Conservation (phyloP, 495 filamentous ascomycete genomes). For the Trichoderma gamsii region DNA sequence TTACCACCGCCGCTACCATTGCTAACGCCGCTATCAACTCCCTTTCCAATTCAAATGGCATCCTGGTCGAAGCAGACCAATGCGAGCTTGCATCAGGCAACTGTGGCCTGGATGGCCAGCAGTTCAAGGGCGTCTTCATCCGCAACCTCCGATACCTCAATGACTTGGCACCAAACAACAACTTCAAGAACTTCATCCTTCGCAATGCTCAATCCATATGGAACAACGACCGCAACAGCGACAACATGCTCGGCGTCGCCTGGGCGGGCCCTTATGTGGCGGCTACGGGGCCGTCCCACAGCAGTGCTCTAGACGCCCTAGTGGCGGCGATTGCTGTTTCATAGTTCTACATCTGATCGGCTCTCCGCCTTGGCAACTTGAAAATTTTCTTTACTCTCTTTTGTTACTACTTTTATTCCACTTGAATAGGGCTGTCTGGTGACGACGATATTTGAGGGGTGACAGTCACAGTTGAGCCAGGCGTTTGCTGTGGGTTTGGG, state of each 20-base stretch:
- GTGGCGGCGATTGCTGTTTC: conserved; percentile 54
- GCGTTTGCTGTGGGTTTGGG: conserved; percentile 11
- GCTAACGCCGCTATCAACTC: conserved; percentile 56
- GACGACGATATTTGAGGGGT: conserved; percentile 1
- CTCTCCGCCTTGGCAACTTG: background rate
- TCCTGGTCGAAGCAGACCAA: conserved; percentile 52
- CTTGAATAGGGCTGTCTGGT: conserved; percentile 7
- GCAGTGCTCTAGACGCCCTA: conserved; percentile 61
- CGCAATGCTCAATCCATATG: conserved; percentile 63
- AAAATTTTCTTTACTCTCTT: background rate
- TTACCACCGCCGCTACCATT: conserved; percentile 54
- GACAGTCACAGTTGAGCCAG: conserved; percentile 8
- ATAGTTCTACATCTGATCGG: conserved; percentile 16
- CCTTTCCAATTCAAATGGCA: conserved; percentile 50
- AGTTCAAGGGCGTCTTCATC: conserved; percentile 79
- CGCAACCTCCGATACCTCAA: conserved; percentile 61
- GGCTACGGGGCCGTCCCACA: conserved; percentile 49
- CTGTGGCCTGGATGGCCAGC: conserved; percentile 54
- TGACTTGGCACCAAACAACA: conserved; percentile 41
- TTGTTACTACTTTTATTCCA: background rate
- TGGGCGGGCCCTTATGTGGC: conserved; percentile 57
- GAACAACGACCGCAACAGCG: conserved; percentile 49
- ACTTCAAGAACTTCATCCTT: conserved; percentile 49
- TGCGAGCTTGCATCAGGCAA: conserved; percentile 49
- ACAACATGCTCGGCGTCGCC: conserved; percentile 47